phyloP scores from a whole-genome alignment of 2,329 filamentous ascomycete genomes.

The Ciborinia camelliae region DNA sequence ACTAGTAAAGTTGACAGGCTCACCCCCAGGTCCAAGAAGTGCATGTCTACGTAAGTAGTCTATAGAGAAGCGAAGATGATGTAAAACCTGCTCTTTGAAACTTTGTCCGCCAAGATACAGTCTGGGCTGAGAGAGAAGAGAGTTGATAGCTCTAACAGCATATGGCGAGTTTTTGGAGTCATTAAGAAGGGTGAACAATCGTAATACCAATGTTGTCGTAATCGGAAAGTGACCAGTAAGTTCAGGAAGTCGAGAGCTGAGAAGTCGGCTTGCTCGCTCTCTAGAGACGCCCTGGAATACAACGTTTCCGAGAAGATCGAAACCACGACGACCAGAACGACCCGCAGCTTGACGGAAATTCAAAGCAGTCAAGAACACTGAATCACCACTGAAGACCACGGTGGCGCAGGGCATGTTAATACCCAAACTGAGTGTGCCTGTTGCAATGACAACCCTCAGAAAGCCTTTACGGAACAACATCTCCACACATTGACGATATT shows the following conservation, averaged over 20 bases:
- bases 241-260: slow-evolving; percentile 70
- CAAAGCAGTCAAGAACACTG: slow-evolving; percentile 67
- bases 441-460: slow-evolving; percentile 68
- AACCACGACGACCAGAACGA: slow-evolving; percentile 75
- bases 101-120: slow-evolving; percentile 68
- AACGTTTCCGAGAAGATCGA: slow-evolving; percentile 77
- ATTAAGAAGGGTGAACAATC: slow-evolving; percentile 64
- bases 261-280: slow-evolving; percentile 62
- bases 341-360: slow-evolving; percentile 76
- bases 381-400: slow-evolving; percentile 73
- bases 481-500: slow-evolving; percentile 70
- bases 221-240: slow-evolving; percentile 76
- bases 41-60: slow-evolving; percentile 71
- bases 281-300: slow-evolving; percentile 66
- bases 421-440: slow-evolving; percentile 71
- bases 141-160: slow-evolving; percentile 59
- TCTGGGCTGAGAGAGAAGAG: slow-evolving; percentile 65
- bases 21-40: slow-evolving; percentile 58
- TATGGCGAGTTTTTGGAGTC: slow-evolving; percentile 62
- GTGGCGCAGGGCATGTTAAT: slow-evolving; percentile 86
- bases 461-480: slow-evolving; percentile 72
- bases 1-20: slow-evolving; percentile 69
- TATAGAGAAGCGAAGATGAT: slow-evolving; percentile 77
- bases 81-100: slow-evolving; percentile 65
- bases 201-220: slow-evolving; percentile 68